phyloP scores from a whole-genome alignment of 805 yeast genomes.

The Wickerhamomyces hampshirensis region DNA sequence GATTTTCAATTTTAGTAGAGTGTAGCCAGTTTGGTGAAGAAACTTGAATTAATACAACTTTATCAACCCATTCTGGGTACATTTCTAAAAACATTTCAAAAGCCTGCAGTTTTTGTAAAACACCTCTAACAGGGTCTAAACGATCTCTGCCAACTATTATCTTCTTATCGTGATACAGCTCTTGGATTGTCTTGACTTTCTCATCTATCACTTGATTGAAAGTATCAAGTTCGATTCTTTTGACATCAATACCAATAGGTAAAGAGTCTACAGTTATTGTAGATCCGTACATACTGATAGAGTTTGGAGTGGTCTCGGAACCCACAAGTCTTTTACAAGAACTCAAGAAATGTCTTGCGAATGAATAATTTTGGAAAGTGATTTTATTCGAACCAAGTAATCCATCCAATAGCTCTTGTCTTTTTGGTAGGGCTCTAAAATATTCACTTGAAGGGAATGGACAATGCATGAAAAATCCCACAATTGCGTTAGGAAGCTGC shows the following conservation, averaged over 20 bases:
- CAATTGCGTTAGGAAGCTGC: slow-evolving; percentile 73
- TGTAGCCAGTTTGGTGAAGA: slow-evolving; percentile 59
- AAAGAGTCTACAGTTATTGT: slow-evolving; percentile 66
- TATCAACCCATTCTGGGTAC: slow-evolving; percentile 89
- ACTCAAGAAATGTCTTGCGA: slow-evolving; percentile 86
- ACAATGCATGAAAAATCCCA: slow-evolving; percentile 91
- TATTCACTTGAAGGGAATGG: slow-evolving; percentile 95
- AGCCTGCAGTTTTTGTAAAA: slow-evolving; percentile 87
- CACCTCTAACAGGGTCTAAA: slow-evolving; percentile 88
- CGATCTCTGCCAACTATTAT: slow-evolving; percentile 93
- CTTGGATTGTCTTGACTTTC: slow-evolving; percentile 60
- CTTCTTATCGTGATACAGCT: slow-evolving; percentile 59
- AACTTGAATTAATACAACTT: slow-evolving; percentile 87
- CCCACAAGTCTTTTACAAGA: slow-evolving; percentile 88
- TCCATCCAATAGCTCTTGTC: slow-evolving; percentile 82
- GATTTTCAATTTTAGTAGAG: slow-evolving; percentile 63
- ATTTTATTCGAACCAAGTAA: slow-evolving; percentile 85
- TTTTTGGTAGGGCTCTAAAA: slow-evolving; percentile 81
- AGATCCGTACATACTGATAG: slow-evolving; percentile 71
- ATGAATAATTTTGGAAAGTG: slow-evolving; percentile 81
- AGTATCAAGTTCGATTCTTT: slow-evolving; percentile 57
- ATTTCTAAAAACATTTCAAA: slow-evolving; percentile 81
- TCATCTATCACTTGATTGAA: slow-evolving; percentile 44
- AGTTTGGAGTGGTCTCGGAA: slow-evolving; percentile 43
- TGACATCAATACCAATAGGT: slow-evolving; percentile 88